Evolutionary conservation across 371 early-diverging fungal species (phyloP).

Genomic region (Syncephalastrum monosporum): DNA sequence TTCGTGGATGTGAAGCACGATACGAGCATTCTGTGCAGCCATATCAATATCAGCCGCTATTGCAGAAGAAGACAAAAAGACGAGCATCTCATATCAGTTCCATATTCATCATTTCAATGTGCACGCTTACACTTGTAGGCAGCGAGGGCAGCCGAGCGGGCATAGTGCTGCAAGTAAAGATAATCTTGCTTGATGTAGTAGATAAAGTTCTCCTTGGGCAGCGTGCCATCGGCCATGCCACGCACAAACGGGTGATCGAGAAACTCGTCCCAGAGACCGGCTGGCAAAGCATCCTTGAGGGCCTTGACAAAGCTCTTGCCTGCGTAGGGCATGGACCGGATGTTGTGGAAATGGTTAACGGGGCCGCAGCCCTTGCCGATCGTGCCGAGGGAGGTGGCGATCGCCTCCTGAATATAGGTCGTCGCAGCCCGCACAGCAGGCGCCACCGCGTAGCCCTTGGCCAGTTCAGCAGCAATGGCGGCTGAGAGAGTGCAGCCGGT

Average conservation of each 20-base stretch:
- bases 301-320: constrained; percentile 53
- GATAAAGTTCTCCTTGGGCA: constrained; percentile 66
- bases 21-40: constrained; percentile 48
- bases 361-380: constrained; percentile 77
- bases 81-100: neutral
- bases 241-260: constrained; percentile 75
- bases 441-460: constrained; percentile 53
- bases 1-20: constrained; percentile 60
- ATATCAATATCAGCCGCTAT: constrained; percentile 34
- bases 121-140: constrained; percentile 63
- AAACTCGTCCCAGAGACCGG: constrained; percentile 66
- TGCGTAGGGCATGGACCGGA: constrained; percentile 48
- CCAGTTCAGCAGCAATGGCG: constrained; percentile 75
- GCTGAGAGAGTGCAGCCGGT: constrained; percentile 87
- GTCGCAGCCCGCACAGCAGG: constrained; percentile 49
- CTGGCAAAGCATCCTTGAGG: constrained; percentile 34
- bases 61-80: neutral
- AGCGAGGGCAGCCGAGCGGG: constrained; percentile 73
- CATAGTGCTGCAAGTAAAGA: constrained; percentile 77
- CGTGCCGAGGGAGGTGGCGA: constrained; percentile 37
- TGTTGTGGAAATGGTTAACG: constrained; percentile 69
- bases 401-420: constrained; percentile 59
- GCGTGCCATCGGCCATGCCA: constrained; percentile 72
- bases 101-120: constrained; percentile 24
- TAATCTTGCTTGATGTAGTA: constrained; percentile 85